Conservation (phyloP, 1,139 yeast genomes). For the Pneumocystis wakefieldiae region DNA sequence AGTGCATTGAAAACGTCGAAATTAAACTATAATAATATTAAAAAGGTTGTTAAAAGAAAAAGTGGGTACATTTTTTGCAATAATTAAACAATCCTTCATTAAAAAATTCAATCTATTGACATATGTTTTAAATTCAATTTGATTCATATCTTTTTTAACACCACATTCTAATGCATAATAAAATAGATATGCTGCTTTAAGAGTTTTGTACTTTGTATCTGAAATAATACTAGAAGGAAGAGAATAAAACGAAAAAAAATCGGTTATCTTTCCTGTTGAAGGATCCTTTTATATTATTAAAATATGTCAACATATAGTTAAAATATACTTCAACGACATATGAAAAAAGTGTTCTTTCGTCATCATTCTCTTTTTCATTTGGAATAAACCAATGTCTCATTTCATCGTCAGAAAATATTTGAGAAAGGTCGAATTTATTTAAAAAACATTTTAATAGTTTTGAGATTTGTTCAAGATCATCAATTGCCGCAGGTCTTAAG, state of each 20-base stretch:
- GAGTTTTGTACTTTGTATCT: conserved; percentile 45
- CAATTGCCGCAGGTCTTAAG: conserved; percentile 44
- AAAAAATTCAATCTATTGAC: conserved; percentile 45
- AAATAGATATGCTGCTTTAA: conserved; percentile 77
- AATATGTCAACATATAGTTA: neutral
- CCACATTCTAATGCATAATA: conserved; percentile 70
- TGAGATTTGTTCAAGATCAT: conserved; percentile 53
- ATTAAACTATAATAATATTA: conserved; percentile 21
- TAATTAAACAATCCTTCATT: conserved; percentile 60
- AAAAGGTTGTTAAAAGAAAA: too few species aligned
- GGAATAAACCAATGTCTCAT: conserved; percentile 62
- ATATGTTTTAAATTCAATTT: conserved; percentile 22
- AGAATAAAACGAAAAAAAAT: conserved; percentile 76
- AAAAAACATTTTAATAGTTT: conserved; percentile 49
- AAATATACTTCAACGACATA: conserved; percentile 49
- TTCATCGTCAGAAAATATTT: conserved; percentile 55
- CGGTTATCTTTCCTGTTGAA: conserved; percentile 53
- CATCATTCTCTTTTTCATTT: conserved; percentile 24
- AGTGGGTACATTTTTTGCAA: conserved; percentile 36
- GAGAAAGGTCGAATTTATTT: conserved; percentile 55
- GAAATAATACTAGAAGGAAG: conserved; percentile 76
- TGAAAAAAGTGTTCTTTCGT: conserved; percentile 47
- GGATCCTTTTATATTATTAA: conserved; percentile 20
- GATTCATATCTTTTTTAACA: conserved; percentile 20
- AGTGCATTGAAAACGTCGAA: conserved; percentile 92